Conservation (phyloP, 306 rosid genomes). For the Hippophae rhamnoides region DNA sequence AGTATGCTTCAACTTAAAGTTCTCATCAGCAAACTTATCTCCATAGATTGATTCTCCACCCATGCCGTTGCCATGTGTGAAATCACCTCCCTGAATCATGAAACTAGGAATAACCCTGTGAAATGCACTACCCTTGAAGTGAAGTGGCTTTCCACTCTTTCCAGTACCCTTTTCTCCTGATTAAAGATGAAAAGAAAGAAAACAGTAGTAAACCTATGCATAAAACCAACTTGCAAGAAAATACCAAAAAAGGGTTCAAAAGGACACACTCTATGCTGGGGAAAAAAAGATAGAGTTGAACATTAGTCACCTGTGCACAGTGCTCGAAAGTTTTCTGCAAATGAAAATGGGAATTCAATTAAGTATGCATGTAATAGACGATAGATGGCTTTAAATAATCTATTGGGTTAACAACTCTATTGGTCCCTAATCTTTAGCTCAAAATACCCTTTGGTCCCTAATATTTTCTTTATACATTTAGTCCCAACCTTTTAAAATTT, state of each 20-base stretch:
- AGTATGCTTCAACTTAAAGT: constrained; percentile 88
- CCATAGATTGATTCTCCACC: constrained; percentile 98
- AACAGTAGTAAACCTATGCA: background rate
- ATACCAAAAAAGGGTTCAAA: too few relatives aligned
- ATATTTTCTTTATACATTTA: too few relatives aligned
- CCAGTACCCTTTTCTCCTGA: constrained; percentile 92
- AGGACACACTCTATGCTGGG: background rate
- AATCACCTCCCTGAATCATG: constrained; percentile 98
- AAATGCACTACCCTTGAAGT: constrained; percentile 76
- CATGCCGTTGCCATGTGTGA: constrained; percentile 87
- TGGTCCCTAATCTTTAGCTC: too few relatives aligned
- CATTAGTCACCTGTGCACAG: constrained; percentile 74
- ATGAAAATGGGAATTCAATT: constrained; percentile 5
- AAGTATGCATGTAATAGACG: background rate
- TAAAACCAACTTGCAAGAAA: background rate
- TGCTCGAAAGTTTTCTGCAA: constrained; percentile 92
- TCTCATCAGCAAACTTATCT: constrained; percentile 89
- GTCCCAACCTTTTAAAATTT: too few relatives aligned
- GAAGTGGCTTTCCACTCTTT: constrained; percentile 76
- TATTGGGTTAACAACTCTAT: too few relatives aligned
- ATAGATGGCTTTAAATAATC: too few relatives aligned
- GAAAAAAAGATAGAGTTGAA: constrained; percentile 9
- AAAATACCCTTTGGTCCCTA: too few relatives aligned
- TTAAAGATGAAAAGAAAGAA: background rate
- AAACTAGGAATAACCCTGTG: constrained; percentile 98